Evolutionary conservation across 805 yeast species (phyloP).

Genomic region (Candida chauliodis): DNA sequence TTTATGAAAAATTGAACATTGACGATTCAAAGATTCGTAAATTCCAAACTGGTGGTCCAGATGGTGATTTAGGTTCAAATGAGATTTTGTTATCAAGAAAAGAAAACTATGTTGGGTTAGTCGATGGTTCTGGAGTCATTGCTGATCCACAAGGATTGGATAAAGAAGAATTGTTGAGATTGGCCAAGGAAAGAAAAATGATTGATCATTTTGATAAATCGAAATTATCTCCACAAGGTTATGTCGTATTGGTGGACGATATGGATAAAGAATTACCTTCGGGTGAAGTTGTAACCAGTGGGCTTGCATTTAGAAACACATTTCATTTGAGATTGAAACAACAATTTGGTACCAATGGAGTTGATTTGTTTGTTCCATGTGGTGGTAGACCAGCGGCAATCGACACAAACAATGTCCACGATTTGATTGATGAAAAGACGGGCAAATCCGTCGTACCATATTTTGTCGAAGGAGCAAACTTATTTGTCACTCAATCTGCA

Average conservation of each 20-base stretch:
- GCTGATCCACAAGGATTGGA: conserved; percentile 90
- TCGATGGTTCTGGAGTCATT: conserved; percentile 94
- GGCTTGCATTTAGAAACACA: conserved; percentile 84
- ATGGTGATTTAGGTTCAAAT: conserved; percentile 95
- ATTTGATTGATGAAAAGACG: conserved; percentile 67
- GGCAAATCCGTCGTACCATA: conserved; percentile 78
- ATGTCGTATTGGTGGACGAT: conserved; percentile 81
- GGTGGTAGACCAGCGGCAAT: conserved; percentile 98
- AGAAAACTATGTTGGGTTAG: conserved; percentile 82
- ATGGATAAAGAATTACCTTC: conserved; percentile 72
- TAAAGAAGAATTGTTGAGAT: conserved; percentile 68
- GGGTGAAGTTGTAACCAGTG: conserved; percentile 73
- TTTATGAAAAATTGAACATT: conserved; percentile 73
- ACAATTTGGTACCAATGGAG: conserved; percentile 51
- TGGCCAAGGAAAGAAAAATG: conserved; percentile 77
- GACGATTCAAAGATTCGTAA: conserved; percentile 60
- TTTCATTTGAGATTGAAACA: conserved; percentile 77
- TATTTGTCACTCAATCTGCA: conserved; percentile 92
- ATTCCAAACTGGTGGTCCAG: conserved; percentile 98
- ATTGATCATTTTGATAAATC: conserved; percentile 64
- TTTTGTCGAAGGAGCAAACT: conserved; percentile 96
- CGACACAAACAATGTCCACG: conserved; percentile 75
- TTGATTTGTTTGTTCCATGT: conserved; percentile 93
- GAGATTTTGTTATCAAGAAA: conserved; percentile 83
- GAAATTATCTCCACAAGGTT: conserved; percentile 72